phyloP scores from a whole-genome alignment of 257 asterid genomes.

The Petunia secreta region DNA sequence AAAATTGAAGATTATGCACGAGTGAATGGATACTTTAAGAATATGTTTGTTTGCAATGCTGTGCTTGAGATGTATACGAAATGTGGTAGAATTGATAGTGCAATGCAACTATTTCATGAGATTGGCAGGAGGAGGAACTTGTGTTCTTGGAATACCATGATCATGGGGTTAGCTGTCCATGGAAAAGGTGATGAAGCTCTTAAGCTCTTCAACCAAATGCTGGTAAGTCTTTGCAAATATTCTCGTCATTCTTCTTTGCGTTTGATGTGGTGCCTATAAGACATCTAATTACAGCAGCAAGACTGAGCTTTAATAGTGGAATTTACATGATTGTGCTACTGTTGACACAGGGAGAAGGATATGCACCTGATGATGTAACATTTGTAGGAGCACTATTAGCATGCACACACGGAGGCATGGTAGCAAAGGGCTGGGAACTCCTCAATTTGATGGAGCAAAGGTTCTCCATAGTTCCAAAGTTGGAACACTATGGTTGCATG shows the following conservation, averaged over 20 bases:
- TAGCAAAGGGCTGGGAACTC: slow-evolving; percentile 55
- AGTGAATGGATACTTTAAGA: slow-evolving; percentile 54
- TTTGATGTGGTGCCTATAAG: neutral
- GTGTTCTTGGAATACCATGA: slow-evolving; percentile 84
- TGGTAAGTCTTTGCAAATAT: slow-evolving; percentile 46
- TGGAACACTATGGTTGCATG: slow-evolving; percentile 56
- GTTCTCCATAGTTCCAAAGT: slow-evolving; percentile 46
- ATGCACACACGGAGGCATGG: slow-evolving; percentile 84
- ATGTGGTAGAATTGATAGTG: slow-evolving; percentile 75
- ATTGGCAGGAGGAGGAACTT: slow-evolving; percentile 59
- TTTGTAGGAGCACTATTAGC: slow-evolving; percentile 84
- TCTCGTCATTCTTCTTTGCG: neutral
- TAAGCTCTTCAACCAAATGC: slow-evolving; percentile 58
- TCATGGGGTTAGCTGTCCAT: slow-evolving; percentile 84
- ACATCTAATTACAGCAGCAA: slow-evolving; percentile 5
- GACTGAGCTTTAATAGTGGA: slow-evolving; percentile 4
- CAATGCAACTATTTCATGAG: slow-evolving; percentile 66
- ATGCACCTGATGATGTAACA: slow-evolving; percentile 79
- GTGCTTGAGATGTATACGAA: slow-evolving; percentile 69
- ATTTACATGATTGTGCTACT: slow-evolving; percentile 22
- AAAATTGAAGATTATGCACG: slow-evolving; percentile 78
- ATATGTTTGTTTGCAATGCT: slow-evolving; percentile 68
- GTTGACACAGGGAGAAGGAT: slow-evolving; percentile 54
- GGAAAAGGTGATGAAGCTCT: slow-evolving; percentile 72
- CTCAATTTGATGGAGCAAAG: slow-evolving; percentile 52